These are phyloP conservation scores for Glycyrrhiza uralensis DNA, from an alignment of 306 rosid genomes.

Conservation along the genomic window DNA sequence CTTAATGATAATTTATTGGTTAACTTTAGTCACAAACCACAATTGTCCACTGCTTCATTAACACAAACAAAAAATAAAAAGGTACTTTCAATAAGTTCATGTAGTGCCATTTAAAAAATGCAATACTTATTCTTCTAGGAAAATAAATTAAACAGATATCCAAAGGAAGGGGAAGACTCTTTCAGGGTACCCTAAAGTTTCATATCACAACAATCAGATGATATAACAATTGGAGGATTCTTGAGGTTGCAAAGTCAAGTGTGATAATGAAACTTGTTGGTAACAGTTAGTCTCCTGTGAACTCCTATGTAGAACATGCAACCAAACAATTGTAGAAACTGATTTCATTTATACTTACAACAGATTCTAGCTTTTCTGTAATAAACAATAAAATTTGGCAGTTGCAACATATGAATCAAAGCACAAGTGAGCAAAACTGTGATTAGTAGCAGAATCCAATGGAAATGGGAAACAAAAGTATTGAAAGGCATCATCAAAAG, in stretches of 20 bases:
- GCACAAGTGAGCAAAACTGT: constrained; percentile 52
- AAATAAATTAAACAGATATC: neutral
- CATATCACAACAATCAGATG: neutral
- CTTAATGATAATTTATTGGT: neutral
- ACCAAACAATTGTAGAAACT: neutral
- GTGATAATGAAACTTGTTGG: too few species aligned
- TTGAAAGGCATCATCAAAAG: constrained; percentile 25
- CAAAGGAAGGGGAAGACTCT: neutral
- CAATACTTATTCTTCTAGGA: neutral
- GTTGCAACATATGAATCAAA: constrained; percentile 29
- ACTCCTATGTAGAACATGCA: too few species aligned
- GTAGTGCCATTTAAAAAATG: neutral
- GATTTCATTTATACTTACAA: constrained; percentile 25
- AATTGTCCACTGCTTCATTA: neutral
- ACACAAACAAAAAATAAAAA: neutral
- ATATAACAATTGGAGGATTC: too few species aligned
- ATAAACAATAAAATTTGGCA: constrained; percentile 25
- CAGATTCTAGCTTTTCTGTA: constrained; percentile 30
- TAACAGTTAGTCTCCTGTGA: too few species aligned
- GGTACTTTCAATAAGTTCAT: neutral
- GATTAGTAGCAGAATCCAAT: constrained; percentile 25
- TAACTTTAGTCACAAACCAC: neutral
- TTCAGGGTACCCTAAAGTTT: neutral
- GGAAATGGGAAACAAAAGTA: constrained; percentile 20
- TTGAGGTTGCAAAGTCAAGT: too few species aligned